Base-by-base conservation (phyloP, 2,329 filamentous ascomycete genomes). In the Colletotrichum paranaense region DNA sequence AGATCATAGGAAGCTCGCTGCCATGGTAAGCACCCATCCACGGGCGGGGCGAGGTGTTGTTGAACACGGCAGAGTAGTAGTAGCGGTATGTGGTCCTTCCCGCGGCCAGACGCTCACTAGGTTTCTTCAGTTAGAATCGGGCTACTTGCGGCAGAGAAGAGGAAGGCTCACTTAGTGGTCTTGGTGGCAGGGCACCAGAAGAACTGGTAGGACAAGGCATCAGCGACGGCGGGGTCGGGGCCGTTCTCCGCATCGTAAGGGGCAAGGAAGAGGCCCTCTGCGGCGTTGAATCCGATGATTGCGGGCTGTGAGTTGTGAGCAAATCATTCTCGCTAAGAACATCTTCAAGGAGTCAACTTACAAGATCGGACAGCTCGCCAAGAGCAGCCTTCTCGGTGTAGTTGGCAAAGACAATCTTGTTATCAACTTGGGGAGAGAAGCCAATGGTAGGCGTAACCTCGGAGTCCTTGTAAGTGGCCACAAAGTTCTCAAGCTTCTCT, bases 1-100 rank as follows among this genome's bases (percentile, higher is more conserved):
- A 82, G 1, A 82, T 65, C 62, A 81, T 62, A 14, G 81, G 81
- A 52, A 82, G 74, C 73, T 82, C 80, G n/a, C 79, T 71, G 26
- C 71, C 74, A 66, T 81, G 80, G 49, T 78, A 81, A 5, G 79
- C 78, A 7, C 79, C 79, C 71, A 79, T 71, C 70, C 73, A 81
- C 5, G 69, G 53, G 57, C 58, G 69, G 0, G 80, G 79, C 4
- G 75, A 76, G 58, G 79, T 75, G 57, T 80, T 79, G 63, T 68
- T 76, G 69, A 81, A 81, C 75, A 80, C 79, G 14, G 78, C 80
- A 1, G 73, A 46, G 72, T 81, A 80, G 19, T 72, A 62, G 69
- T 78, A 81, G 2, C 79, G 77, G 58, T 78, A 80, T 4, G 77
- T 77, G 5, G 74, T 75, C 26, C 55, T 66, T 26, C 67, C 71